Conservation (phyloP, 2,329 filamentous ascomycete genomes). For the Pseudocercospora macadamiae region DNA sequence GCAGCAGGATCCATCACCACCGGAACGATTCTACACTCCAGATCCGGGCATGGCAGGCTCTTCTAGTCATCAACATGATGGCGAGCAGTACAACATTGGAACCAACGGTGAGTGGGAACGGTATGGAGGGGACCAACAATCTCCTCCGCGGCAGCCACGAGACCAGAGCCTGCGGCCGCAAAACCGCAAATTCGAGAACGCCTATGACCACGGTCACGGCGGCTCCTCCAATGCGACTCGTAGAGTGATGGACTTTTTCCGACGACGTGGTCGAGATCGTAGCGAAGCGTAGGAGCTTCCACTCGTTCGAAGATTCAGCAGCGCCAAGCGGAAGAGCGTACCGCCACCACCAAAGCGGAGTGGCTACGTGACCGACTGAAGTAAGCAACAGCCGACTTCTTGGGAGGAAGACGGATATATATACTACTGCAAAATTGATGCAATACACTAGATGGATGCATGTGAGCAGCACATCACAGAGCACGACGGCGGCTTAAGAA, state of each 20-base stretch:
- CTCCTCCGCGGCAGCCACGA: constrained; percentile 47
- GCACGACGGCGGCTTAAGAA: not conserved
- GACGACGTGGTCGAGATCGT: constrained; percentile 73
- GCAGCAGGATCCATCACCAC: constrained; percentile 32
- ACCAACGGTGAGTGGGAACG: constrained; percentile 29
- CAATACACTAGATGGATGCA: constrained; percentile 7
- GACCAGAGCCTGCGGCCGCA: constrained; percentile 64
- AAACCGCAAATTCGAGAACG: constrained; percentile 83
- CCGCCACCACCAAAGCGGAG: not conserved
- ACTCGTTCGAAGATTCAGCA: constrained; percentile 20
- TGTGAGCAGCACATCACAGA: constrained; percentile 2
- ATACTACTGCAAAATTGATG: not conserved
- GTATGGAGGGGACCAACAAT: constrained; percentile 41
- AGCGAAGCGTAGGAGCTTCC: constrained; percentile 26
- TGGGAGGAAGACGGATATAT: not conserved
- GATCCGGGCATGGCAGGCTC: constrained; percentile 21
- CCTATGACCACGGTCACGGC: constrained; percentile 77
- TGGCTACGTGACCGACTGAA: constrained; percentile 10
- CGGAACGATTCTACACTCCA: constrained; percentile 38
- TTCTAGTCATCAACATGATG: constrained; percentile 16
- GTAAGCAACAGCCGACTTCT: not conserved
- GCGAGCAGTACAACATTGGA: constrained; percentile 38
- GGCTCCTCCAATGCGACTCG: constrained; percentile 86
- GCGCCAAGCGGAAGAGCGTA: constrained; percentile 9
- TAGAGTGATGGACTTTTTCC: constrained; percentile 98